These are phyloP conservation scores for Boletus eberwhitei DNA, from an alignment of 768 basidiomycete genomes.

Conservation along the genomic window DNA sequence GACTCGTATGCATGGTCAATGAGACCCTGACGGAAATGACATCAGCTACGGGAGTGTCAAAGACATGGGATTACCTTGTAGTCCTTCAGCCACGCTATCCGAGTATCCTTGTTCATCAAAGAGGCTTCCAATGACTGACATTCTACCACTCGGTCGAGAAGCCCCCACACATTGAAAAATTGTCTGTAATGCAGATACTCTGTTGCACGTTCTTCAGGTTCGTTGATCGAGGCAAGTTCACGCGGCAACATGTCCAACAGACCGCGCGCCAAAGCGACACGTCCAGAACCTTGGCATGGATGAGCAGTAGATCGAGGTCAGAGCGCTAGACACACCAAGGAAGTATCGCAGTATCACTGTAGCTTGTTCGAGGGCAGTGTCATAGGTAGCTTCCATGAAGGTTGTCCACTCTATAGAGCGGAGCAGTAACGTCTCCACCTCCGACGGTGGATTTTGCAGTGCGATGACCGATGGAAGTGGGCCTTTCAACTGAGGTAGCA, in stretches of 20 bases:
- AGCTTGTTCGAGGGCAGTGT: constrained; percentile 78
- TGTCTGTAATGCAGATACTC: constrained; percentile 79
- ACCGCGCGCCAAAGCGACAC: constrained; percentile 62
- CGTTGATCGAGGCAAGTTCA: constrained; percentile 58
- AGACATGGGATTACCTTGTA: constrained; percentile 45
- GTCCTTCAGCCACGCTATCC: constrained; percentile 58
- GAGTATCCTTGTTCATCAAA: constrained; percentile 56
- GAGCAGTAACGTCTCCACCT: constrained; percentile 62
- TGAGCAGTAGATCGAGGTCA: background rate
- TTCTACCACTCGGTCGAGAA: constrained; percentile 58
- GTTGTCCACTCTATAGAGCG: constrained; percentile 94
- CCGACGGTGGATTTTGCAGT: constrained; percentile 52
- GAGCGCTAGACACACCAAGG: constrained; percentile 56
- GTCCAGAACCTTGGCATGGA: constrained; percentile 55
- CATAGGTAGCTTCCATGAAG: constrained; percentile 67
- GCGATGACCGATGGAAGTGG: constrained; percentile 59
- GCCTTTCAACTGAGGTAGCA: constrained; percentile 52
- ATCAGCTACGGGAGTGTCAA: background rate
- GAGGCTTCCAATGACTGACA: constrained; percentile 55
- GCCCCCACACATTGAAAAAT: constrained; percentile 75
- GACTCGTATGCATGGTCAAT: constrained; percentile 64
- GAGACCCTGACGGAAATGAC: constrained; percentile 38
- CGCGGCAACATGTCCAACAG: constrained; percentile 59
- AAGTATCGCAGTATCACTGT: constrained; percentile 89
- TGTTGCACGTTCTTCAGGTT: constrained; percentile 67